Evolutionary conservation across 108 stramenopile species (phyloP).

Genomic region (Ochromonas danica): DNA sequence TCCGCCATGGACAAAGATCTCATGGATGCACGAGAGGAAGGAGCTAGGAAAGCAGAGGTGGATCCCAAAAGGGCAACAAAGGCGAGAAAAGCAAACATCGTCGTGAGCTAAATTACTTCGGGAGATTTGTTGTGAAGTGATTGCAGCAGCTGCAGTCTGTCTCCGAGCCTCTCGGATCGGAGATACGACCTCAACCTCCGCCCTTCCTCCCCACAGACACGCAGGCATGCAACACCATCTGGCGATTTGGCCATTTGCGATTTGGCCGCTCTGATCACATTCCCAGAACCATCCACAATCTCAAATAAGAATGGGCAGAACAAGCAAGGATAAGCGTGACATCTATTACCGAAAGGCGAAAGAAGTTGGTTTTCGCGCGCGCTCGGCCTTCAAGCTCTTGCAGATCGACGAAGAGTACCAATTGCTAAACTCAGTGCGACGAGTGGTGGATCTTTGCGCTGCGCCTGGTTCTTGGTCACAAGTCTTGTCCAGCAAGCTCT

Average conservation of each 20-base stretch:
- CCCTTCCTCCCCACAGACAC: too few relatives aligned
- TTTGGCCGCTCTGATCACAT: too few relatives aligned
- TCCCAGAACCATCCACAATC: too few relatives aligned
- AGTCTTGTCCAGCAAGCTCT: slow-evolving; percentile 71
- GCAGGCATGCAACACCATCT: too few relatives aligned
- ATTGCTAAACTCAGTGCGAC: slow-evolving; percentile 63
- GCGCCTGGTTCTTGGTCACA: slow-evolving; percentile 98
- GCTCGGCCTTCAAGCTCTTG: slow-evolving; percentile 94
- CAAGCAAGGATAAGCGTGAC: slow-evolving; percentile 90
- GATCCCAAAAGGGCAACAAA: neutral
- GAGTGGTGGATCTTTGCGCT: slow-evolving; percentile 96
- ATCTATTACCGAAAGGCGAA: slow-evolving; percentile 97
- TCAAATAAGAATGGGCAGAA: slow-evolving; percentile 81
- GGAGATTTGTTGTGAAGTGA: too few relatives aligned
- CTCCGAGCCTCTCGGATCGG: too few relatives aligned
- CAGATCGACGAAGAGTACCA: slow-evolving; percentile 93
- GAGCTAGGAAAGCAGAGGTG: neutral
- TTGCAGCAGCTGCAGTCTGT: too few relatives aligned
- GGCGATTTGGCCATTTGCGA: too few relatives aligned
- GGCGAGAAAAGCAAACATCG: neutral
- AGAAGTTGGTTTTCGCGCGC: slow-evolving; percentile 81
- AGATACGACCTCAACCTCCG: too few relatives aligned
- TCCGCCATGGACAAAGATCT: too few relatives aligned
- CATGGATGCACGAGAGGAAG: neutral
- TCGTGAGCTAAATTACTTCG: neutral